A percentile compares a stretch with the other conserved stretches of the same genome.
phyloP scores from a whole-genome alignment of 805 yeast genomes.

The Nadsonia fulvescens region DNA sequence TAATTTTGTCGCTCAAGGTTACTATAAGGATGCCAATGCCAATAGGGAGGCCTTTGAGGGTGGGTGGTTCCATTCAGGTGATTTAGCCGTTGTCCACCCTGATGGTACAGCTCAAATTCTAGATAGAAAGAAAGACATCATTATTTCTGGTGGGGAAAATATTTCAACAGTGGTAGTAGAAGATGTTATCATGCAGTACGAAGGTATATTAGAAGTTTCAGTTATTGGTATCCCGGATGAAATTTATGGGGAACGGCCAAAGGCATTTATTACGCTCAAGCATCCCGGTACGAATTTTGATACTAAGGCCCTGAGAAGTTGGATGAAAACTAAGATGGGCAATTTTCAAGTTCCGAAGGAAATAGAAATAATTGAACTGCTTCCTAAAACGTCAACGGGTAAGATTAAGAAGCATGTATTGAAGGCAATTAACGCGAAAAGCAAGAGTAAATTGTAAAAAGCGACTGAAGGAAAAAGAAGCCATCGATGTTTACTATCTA shows the following conservation, averaged over 20 bases:
- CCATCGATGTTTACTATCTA: too few species aligned
- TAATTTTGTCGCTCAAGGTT: slow-evolving; percentile 17
- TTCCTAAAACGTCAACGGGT: slow-evolving; percentile 22
- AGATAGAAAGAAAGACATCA: slow-evolving; percentile 21
- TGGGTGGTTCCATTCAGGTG: slow-evolving; percentile 22
- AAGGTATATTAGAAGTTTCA: slow-evolving; percentile 17
- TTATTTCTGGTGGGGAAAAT: slow-evolving; percentile 22
- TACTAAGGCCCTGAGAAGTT: slow-evolving; percentile 10
- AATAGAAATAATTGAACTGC: slow-evolving; percentile 12
- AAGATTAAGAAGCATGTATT: slow-evolving; percentile 19
- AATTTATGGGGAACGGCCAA: slow-evolving; percentile 19
- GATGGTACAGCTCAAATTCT: slow-evolving; percentile 19
- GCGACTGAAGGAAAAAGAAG: background rate
- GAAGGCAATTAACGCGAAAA: slow-evolving; percentile 12
- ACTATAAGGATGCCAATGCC: slow-evolving; percentile 17
- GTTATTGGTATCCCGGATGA: slow-evolving; percentile 18
- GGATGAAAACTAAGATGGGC: slow-evolving; percentile 15
- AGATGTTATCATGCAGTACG: slow-evolving; percentile 13
- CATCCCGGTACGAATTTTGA: slow-evolving; percentile 8
- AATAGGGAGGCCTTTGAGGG: slow-evolving; percentile 17
- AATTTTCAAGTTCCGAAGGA: slow-evolving; percentile 19
- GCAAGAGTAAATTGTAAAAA: background rate
- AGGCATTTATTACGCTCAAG: slow-evolving; percentile 15
- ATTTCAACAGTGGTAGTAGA: slow-evolving; percentile 21
- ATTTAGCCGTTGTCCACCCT: slow-evolving; percentile 19